Evolutionary conservation across 169 alveolate species (phyloP), one percentile per base, ranked within the genome.

Genomic region (Eimeria brunetti): DNA sequence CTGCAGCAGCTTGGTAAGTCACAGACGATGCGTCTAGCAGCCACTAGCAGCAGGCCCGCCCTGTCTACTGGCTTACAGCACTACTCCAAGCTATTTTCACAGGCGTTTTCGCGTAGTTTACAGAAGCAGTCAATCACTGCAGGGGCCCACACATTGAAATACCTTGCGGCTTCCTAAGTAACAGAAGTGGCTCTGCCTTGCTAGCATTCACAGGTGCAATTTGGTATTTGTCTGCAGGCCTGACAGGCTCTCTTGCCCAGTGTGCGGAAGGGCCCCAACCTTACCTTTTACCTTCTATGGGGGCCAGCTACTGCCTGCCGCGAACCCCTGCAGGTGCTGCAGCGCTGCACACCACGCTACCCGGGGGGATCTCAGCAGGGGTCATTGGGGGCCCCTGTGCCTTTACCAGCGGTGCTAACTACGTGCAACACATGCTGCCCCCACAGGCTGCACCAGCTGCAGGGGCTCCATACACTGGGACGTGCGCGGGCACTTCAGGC

Each of bases 281-380:
- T 51, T 83, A 83, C 71, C n/a, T 33, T 53, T n/a, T 83, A 24
- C 73, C 51, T 6, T 36, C 73, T 33, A 30, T 58, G 30, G 90
- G 90, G 90, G 90, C 56, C 24, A 11, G 36, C 73, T 83, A 83
- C 75, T 83, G 90, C 73, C 75, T 83, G 5, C 90, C 90, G 30
- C 73, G 90, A 56, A 53, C 90, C 51, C 71, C 90, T 33, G 90
- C 51, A 33, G 64, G 56, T 53, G 90, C 71, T 53, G 90, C 73
- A 49, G 36, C 90, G 53, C 49, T 53, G 90, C 90, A 83, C n/a
- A 24, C 49, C 51, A 83, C 75, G 46, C 75, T 83, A 51, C 75
- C 90, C 56, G 44, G 90, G 69, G 73, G 73, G 14, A 24, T 53
- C 53, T 36, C 90, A 83, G 76, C 36, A 56, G 90, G 75, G 53